phyloP scores from a whole-genome alignment of 2,329 filamentous ascomycete genomes.

The Penicillium sp. region DNA sequence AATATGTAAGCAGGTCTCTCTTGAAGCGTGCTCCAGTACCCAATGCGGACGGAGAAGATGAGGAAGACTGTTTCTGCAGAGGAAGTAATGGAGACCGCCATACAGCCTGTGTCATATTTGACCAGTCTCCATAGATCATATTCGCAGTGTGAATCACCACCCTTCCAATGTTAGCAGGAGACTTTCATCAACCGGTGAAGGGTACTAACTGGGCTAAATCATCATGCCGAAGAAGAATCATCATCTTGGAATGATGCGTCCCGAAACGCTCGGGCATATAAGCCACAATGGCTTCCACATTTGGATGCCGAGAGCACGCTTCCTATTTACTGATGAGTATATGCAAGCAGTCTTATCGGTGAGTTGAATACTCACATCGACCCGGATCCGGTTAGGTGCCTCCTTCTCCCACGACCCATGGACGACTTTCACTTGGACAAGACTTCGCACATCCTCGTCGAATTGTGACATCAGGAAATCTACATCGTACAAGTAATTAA shows the following conservation, averaged over 20 bases:
- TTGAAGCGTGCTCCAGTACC: constrained; percentile 65
- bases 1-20: constrained; percentile 64
- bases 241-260: constrained; percentile 83
- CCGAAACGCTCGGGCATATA: constrained; percentile 80
- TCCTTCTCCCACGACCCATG: constrained; percentile 65
- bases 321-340: constrained; percentile 42
- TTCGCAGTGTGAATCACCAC: constrained; percentile 85
- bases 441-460: constrained; percentile 49
- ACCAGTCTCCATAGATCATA: constrained; percentile 83
- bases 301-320: constrained; percentile 55
- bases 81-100: constrained; percentile 72
- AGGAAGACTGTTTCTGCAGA: constrained; percentile 21
- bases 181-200: neutral
- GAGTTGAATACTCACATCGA: constrained; percentile 47
- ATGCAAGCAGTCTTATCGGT: neutral
- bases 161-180: constrained; percentile 22
- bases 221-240: constrained; percentile 73
- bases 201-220: constrained; percentile 58
- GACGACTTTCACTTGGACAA: constrained; percentile 54
- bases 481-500: constrained; percentile 53
- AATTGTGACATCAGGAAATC: constrained; percentile 57
- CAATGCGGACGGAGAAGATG: constrained; percentile 8
- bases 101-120: constrained; percentile 76
- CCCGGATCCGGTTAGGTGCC: constrained; percentile 51
- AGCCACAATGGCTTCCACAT: constrained; percentile 65